These are phyloP conservation scores for Fraxinus greggii DNA, from an alignment of 305 asterid species.

Conservation along the genomic window DNA sequence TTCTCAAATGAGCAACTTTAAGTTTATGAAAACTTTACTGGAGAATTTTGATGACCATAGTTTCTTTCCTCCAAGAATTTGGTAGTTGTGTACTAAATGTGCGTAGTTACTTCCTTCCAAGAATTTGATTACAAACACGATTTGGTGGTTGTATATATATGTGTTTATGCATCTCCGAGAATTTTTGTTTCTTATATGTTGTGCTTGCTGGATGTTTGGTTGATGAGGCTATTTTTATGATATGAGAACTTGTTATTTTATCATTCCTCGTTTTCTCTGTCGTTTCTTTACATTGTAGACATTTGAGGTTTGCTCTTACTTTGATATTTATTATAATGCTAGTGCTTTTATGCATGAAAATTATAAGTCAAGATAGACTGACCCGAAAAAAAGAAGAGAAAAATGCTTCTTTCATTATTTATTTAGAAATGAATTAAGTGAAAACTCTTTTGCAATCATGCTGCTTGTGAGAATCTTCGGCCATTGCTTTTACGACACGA, in stretches of 20 bases:
- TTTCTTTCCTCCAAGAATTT: too few species aligned
- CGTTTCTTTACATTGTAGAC: constrained; percentile 69
- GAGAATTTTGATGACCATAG: too few species aligned
- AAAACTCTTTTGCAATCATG: too few species aligned
- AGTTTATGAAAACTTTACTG: too few species aligned
- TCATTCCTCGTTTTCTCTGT: constrained; percentile 73
- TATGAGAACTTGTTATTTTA: constrained; percentile 80
- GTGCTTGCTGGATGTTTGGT: constrained; percentile 52
- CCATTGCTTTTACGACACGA: too few species aligned
- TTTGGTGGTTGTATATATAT: not conserved
- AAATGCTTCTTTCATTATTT: too few species aligned
- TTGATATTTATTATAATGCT: constrained; percentile 52
- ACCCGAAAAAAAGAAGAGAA: too few species aligned
- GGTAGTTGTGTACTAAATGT: too few species aligned
- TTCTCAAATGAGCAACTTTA: too few species aligned
- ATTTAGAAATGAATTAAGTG: too few species aligned
- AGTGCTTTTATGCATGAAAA: constrained; percentile 67
- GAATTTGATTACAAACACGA: not conserved
- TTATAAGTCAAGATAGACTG: constrained; percentile 59
- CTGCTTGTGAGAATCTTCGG: too few species aligned
- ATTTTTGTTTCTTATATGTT: not conserved
- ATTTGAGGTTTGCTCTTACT: constrained; percentile 57
- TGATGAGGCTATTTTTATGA: constrained; percentile 71
- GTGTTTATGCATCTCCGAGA: not conserved
- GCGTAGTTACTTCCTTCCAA: too few species aligned